Conservation (phyloP, 352 stramenopile genomes). For the Phytophthora brassicae region DNA sequence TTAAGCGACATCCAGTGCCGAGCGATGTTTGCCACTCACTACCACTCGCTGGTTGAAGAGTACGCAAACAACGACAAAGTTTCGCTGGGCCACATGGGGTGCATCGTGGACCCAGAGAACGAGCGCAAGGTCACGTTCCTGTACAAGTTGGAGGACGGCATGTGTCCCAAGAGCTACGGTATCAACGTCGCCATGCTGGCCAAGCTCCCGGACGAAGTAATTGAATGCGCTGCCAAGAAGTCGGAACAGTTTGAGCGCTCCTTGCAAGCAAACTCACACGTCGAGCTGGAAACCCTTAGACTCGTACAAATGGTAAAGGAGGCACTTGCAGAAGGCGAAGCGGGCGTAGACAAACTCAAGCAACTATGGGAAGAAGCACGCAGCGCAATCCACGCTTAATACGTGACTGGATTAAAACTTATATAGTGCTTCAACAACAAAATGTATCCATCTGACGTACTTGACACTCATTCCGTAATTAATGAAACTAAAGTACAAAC, state of each 20-base stretch:
- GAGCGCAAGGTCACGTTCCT: constrained; percentile 98
- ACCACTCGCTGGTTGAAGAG: constrained; percentile 94
- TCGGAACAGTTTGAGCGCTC: constrained; percentile 90
- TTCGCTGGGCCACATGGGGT: constrained; percentile 81
- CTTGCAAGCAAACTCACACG: constrained; percentile 47
- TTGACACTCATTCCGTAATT: constrained; percentile 17
- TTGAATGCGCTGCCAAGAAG: constrained; percentile 90
- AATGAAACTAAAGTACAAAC: no score
- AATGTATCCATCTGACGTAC: constrained; percentile 27
- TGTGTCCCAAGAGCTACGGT: constrained; percentile 98
- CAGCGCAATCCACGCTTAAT: constrained; percentile 11
- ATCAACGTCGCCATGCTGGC: constrained; percentile 99
- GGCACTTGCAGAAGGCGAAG: constrained; percentile 35
- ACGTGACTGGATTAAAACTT: no score
- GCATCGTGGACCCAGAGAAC: constrained; percentile 77
- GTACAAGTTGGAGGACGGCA: constrained; percentile 97
- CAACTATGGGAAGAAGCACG: constrained; percentile 35
- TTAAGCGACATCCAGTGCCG: constrained; percentile 87
- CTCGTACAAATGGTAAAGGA: constrained; percentile 28
- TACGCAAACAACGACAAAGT: constrained; percentile 67
- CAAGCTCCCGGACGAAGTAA: constrained; percentile 94
- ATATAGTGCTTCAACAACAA: constrained; percentile 1
- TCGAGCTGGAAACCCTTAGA: constrained; percentile 23
- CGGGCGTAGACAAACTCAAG: constrained; percentile 33
- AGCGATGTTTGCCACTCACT: constrained; percentile 99